phyloP scores from a whole-genome alignment of 208 protist species.

The Acanthamoeba triangularis region DNA sequence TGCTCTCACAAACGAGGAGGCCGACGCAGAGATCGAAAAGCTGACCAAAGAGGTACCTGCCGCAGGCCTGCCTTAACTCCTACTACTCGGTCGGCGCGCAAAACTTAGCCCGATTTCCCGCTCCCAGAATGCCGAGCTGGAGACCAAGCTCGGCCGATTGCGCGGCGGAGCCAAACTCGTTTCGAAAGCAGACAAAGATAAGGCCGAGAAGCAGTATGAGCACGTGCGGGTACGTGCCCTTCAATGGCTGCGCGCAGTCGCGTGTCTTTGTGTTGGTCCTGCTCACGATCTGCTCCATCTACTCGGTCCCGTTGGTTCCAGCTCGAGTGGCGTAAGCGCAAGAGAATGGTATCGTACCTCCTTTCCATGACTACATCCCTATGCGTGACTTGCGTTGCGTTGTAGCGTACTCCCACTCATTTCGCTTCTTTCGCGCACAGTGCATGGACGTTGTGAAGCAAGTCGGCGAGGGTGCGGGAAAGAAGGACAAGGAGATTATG shows the following conservation, averaged over 20 bases:
- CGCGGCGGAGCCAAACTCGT: constrained; percentile 59
- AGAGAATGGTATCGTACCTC: neutral
- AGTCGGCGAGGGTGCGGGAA: constrained; percentile 17
- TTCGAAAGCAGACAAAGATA: constrained; percentile 58
- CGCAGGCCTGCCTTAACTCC: neutral
- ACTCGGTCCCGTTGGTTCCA: neutral
- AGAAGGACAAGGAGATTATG: constrained; percentile 60
- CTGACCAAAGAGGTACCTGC: constrained; percentile 27
- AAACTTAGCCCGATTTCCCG: neutral
- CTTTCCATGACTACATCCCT: neutral
- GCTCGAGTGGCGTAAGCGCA: constrained; percentile 44
- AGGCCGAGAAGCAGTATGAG: constrained; percentile 59
- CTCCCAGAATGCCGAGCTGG: constrained; percentile 40
- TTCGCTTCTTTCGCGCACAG: neutral
- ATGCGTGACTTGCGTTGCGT: neutral
- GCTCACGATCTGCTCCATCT: neutral
- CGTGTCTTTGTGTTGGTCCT: neutral
- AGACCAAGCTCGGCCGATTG: constrained; percentile 19
- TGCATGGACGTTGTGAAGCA: constrained; percentile 66
- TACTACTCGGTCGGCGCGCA: neutral
- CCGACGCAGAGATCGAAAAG: neutral
- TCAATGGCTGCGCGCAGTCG: neutral
- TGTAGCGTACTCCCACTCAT: neutral
- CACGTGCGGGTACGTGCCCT: neutral
- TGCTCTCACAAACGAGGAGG: constrained; percentile 37